Evolutionary conservation across 441 rosid species (phyloP).

Genomic region (Hura crepitans): DNA sequence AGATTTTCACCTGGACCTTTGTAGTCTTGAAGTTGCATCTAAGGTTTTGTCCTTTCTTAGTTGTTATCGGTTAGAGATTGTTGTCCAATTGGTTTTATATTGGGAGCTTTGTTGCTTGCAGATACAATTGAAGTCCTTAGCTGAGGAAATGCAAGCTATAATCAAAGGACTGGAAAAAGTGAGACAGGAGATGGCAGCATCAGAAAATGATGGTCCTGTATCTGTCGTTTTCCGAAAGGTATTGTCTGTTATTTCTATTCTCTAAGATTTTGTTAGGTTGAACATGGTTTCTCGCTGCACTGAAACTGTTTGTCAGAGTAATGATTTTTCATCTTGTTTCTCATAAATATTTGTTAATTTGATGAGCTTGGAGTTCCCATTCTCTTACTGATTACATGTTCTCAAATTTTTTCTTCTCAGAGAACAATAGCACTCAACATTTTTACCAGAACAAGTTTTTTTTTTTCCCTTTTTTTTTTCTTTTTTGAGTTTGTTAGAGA

Average conservation of each 20-base stretch:
- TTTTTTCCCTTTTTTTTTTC: too few species aligned
- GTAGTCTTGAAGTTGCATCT: slow-evolving; percentile 75
- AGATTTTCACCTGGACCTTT: slow-evolving; percentile 77
- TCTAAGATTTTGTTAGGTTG: slow-evolving; percentile 7
- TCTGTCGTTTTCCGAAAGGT: slow-evolving; percentile 88
- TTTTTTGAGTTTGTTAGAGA: too few species aligned
- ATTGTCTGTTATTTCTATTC: slow-evolving; percentile 16
- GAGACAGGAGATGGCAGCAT: slow-evolving; percentile 77
- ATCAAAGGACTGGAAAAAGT: slow-evolving; percentile 93
- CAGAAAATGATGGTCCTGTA: slow-evolving; percentile 95
- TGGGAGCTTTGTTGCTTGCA: slow-evolving; percentile 33
- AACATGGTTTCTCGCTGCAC: background rate
- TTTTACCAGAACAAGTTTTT: too few species aligned
- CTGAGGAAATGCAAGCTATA: slow-evolving; percentile 99
- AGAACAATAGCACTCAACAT: background rate
- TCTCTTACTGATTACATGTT: background rate
- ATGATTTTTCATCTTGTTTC: background rate
- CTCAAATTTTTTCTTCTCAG: background rate
- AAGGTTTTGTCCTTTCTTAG: slow-evolving; percentile 49
- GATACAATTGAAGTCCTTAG: slow-evolving; percentile 94
- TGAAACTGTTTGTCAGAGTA: background rate
- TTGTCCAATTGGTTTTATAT: slow-evolving; percentile 14
- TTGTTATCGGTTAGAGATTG: slow-evolving; percentile 4
- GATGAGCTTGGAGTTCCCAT: background rate
- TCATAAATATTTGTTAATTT: background rate